Evolutionary conservation across 148 eudicot genomes (phyloP), one percentile per base, ranked within the genome.

Genomic region (Limonium bicolor): DNA sequence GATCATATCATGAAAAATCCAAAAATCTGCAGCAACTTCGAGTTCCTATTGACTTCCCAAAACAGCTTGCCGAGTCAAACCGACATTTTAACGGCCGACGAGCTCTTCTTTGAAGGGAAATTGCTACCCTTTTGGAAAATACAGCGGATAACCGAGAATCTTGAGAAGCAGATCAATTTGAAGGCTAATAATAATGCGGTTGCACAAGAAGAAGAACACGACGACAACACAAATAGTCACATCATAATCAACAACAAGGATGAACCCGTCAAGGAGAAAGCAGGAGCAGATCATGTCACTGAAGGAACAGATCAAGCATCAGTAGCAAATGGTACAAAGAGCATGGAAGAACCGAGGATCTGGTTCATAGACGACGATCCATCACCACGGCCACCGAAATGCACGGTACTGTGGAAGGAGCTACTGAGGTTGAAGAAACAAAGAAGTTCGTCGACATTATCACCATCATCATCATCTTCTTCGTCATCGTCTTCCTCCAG

Each of bases 351-450:
- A 4, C 55, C 55, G 4, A 51, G 55, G 28, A 51, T 51, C 36
- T 78, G 86, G 86, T 74, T 64, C 55, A 45, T 67, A 19, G 85
- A 77, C 15, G 86, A 78, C 19, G 81, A 74, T 36, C 86, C 86
- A 17, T 78, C 86, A 16, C 86, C 86, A 6, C 63, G 86, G 51
- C 86, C 86, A 7, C 86, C 86, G 0, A 70, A 57, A 18, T 78
- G 86, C 48, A 70, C 86, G 8, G 81, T 78, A n/a, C 26, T 78
- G 11, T 78, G 86, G 86, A 78, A 78, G 50, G 86, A 78, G 48
- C 43, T 78, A 5, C 25, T 78, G 23, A 55, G 74, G 30, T 36
- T 78, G 65, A 70, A 59, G 53, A 77, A 73, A 20, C 73, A 74
- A n/a, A 52, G 70, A 0, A 31, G 57, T 10, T 45, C 67, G 14